Evolutionary conservation across 2,329 filamentous ascomycete genomes (phyloP), one percentile per base, ranked within the genome.

Genomic region (Penicillium glabrum): DNA sequence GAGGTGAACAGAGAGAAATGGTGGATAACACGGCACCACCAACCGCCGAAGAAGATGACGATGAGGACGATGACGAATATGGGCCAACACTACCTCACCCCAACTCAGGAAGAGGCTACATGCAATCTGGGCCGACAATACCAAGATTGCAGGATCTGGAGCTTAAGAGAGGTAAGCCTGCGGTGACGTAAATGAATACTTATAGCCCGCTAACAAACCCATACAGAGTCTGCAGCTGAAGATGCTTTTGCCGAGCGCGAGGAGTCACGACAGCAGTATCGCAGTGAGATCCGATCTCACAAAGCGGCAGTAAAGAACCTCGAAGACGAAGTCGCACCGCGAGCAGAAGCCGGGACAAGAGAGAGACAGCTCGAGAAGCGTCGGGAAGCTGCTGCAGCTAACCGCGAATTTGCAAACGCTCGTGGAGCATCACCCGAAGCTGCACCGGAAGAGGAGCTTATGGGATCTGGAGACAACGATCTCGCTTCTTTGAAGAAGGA

Each of bases 291-390:
- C 1, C 85, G 85, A 5, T 64, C 72, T 1, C 75, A 77, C 48
- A 72, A 70, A 51, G 60, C 70, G 5, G 67, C 70, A 45, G 43
- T 73, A 14, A 70, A 69, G 44, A 63, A 70, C 10, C 58, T 76
- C 35, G 62, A 76, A 66, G 91, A 97, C 14, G 93, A 97, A 62
- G 77, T 97, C 0, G 85, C 82, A 0, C 93, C 93, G 0, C 89
- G 91, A 11, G 91, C 93, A 0, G 91, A 95, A 58, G 79, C 92
- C 0, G 92, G 93, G 0, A 90, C 89, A 1, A 86, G 87, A 46
- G 93, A 96, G 76, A 86, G 93, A 11, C 85, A 86, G 68, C 81
- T 98, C 1, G 93, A 99, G 78, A 97, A 97, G 82, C 88, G 87
- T 62, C 83, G 83, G 33, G 89, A 89, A 60, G 79, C 84, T 5